Base-by-base conservation (phyloP, 2,329 filamentous ascomycete species). In the Phyllosticta ampelicida region DNA sequence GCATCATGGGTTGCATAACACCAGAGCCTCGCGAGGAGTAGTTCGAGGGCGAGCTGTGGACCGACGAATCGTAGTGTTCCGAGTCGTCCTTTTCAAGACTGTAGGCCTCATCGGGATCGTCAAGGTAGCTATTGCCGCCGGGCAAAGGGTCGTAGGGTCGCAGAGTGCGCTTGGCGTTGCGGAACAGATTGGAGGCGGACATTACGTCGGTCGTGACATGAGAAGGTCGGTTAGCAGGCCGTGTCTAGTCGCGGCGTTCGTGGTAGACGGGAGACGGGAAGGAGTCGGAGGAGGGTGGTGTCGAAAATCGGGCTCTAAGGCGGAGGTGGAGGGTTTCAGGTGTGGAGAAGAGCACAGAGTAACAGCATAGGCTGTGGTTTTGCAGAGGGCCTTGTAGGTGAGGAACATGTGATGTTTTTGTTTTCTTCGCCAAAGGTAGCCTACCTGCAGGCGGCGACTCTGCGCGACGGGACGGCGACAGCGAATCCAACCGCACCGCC, bases 11-110 rank as follows among this genome's bases (percentile, higher is more conserved):
- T 61, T 73, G 65, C 52, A 70, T 70, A 63, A 63, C 65, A 20
- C 69, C 70, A 29, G 70, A 74, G 11, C 77, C 75, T 59, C 83
- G 79, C 5, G 86, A 87, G 62, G 78, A 78, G 60, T 73, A 72
- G 61, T 76, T 69, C 65, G 75, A 70, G 60, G 74, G 64, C 52
- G 79, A 74, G 65, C 77, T 74, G 56, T 77, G 67, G 53, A 80
- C 74, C 44, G 66, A 56, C 13, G 68, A 71, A 48, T 70, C 71
- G 55, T 66, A 63, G 55, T 69, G 68, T 63, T 68, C 67, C n/a
- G 64, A 63, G 53, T 67, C 69, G 55, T 65, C 67, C 61, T 76
- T 77, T 62, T 77, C 75, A 51, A 69, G 63, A 62, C 69, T 67
- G 51, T 67, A 65, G 59, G 61, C 65, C 51, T 70, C 65, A 54